Conservation (phyloP, 805 yeast species). For the Cyberlindnera meyerae region DNA sequence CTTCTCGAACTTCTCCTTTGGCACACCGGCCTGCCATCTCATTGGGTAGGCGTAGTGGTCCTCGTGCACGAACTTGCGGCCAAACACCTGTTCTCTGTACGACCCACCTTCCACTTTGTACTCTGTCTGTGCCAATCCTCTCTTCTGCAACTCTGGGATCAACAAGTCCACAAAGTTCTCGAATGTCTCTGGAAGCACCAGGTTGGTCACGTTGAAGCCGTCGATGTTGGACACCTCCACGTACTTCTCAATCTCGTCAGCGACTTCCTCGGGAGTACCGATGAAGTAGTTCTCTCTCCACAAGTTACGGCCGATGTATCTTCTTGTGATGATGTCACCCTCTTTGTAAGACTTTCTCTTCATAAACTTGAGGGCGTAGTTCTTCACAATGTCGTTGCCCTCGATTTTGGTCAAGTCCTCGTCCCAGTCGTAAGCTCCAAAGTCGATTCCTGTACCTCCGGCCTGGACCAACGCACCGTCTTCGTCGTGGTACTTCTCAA, state of each 20-base stretch:
- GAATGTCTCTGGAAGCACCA: conserved; percentile 35
- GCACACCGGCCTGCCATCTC: conserved; percentile 25
- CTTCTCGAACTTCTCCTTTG: conserved; percentile 29
- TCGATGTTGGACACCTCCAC: conserved; percentile 37
- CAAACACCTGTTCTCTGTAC: conserved; percentile 31
- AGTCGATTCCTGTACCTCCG: conserved; percentile 42
- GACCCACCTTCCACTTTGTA: conserved; percentile 28
- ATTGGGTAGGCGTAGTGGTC: conserved; percentile 23
- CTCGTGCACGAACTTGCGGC: conserved; percentile 16
- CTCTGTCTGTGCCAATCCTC: conserved; percentile 33
- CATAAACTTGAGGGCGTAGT: conserved; percentile 25
- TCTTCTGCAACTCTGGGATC: conserved; percentile 33
- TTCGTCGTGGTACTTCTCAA: conserved; percentile 30
- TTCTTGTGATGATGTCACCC: conserved; percentile 27
- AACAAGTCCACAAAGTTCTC: conserved; percentile 34
- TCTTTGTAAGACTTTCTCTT: conserved; percentile 20
- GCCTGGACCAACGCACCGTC: conserved; percentile 42
- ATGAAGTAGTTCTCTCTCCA: conserved; percentile 18
- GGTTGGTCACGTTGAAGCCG: conserved; percentile 38
- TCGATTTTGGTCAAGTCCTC: conserved; percentile 35
- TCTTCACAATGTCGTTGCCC: conserved; percentile 29
- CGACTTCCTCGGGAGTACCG: conserved; percentile 36
- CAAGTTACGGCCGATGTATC: conserved; percentile 25
- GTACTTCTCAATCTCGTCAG: conserved; percentile 38
- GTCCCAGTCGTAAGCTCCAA: conserved; percentile 40